Evolutionary conservation across 2,329 filamentous ascomycete species (phyloP).

Genomic region (Cladobotryum protrusum): DNA sequence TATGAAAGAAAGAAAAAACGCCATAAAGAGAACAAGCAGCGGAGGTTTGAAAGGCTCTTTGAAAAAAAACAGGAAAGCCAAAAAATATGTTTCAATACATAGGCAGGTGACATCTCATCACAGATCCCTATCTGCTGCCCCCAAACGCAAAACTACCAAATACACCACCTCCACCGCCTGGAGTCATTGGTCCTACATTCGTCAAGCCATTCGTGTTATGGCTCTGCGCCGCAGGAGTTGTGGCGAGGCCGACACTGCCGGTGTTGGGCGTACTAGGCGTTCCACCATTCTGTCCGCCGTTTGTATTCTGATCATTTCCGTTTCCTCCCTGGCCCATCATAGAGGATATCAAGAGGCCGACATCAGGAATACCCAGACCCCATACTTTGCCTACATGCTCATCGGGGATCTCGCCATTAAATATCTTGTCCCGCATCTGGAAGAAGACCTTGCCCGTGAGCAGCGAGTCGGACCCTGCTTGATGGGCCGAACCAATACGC

Average conservation of each 20-base stretch:
- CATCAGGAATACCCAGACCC: constrained; percentile 74
- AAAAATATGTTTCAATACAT: constrained; percentile 5
- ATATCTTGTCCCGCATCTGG: constrained; percentile 83
- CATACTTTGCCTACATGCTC: constrained; percentile 88
- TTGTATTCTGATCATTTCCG: constrained; percentile 33
- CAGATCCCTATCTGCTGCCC: constrained; percentile 29
- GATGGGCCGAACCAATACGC: constrained; percentile 79
- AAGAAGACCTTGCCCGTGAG: constrained; percentile 94
- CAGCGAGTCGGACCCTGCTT: constrained; percentile 88
- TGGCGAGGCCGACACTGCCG: constrained; percentile 43
- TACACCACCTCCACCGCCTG: constrained; percentile 65
- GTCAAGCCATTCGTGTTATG: constrained; percentile 51
- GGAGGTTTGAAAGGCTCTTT: background rate
- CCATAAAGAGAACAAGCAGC: background rate
- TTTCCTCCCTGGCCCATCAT: constrained; percentile 30
- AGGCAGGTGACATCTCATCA: constrained; percentile 11
- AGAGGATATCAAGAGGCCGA: constrained; percentile 34
- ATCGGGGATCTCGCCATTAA: constrained; percentile 71
- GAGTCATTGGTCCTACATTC: constrained; percentile 67
- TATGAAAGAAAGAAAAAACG: background rate
- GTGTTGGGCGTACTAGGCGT: constrained; percentile 65
- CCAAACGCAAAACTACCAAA: constrained; percentile 67
- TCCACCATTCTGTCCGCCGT: constrained; percentile 45
- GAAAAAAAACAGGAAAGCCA: background rate
- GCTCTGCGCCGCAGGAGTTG: constrained; percentile 42